Conservation (phyloP, 805 yeast genomes). For the Starmerella gropengiesseri region DNA sequence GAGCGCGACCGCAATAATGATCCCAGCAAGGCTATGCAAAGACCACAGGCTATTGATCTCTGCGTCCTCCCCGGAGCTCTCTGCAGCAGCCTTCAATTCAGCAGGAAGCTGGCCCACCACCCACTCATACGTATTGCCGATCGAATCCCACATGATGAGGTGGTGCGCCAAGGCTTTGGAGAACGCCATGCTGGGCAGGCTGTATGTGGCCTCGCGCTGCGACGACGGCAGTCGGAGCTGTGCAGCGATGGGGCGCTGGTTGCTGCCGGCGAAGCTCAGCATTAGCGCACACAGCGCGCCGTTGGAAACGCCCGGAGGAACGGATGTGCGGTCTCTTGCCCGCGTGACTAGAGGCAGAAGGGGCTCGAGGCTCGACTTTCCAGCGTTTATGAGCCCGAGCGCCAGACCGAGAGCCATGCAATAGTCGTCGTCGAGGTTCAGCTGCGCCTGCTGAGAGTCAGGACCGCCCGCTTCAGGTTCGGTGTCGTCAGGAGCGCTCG, state of each 20-base stretch:
- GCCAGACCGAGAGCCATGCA: constrained; percentile 53
- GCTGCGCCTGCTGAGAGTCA: constrained; percentile 26
- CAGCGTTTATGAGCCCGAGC: constrained; percentile 61
- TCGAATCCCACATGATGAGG: constrained; percentile 60
- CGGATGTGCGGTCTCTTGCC: constrained; percentile 8
- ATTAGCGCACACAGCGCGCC: constrained; percentile 73
- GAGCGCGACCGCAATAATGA: constrained; percentile 62
- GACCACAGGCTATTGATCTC: constrained; percentile 42
- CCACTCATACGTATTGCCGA: constrained; percentile 46
- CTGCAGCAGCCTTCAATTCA: constrained; percentile 15
- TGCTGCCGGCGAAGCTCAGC: constrained; percentile 61
- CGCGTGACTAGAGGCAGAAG: constrained; percentile 42
- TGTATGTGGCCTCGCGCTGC: constrained; percentile 49
- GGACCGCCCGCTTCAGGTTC: not conserved
- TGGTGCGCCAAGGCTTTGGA: constrained; percentile 53
- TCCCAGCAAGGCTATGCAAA: constrained; percentile 41
- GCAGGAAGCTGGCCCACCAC: constrained; percentile 46
- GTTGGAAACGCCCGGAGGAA: constrained; percentile 2
- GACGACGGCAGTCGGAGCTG: constrained; percentile 53
- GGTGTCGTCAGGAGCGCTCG: not conserved
- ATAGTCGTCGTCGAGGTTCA: constrained; percentile 41
- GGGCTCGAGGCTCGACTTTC: constrained; percentile 52
- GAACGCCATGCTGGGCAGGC: constrained; percentile 67
- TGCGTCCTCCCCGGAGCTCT: constrained; percentile 24
- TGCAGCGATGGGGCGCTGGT: constrained; percentile 46